A percentile compares a stretch with the other conserved stretches of the same genome.
phyloP scores from a whole-genome alignment of 2,329 filamentous ascomycete genomes.

The Cryphonectria carpinicola region DNA sequence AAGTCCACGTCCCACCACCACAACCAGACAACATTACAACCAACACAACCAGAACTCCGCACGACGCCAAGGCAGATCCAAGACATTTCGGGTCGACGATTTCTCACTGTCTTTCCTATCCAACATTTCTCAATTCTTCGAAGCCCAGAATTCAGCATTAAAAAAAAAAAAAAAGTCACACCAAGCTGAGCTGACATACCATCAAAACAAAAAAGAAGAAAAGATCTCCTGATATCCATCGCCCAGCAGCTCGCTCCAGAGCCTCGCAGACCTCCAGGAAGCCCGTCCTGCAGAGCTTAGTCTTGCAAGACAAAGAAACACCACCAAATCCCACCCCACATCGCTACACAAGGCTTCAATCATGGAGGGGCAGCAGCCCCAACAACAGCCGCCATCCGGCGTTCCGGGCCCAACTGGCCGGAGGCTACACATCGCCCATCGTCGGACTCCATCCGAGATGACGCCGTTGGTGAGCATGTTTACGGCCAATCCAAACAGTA shows the following conservation, averaged over 20 bases:
- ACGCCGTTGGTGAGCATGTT: constrained; percentile 97
- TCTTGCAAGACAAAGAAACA: neutral
- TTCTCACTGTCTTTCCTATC: constrained; percentile 26
- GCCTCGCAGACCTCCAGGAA: constrained; percentile 53
- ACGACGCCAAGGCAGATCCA: neutral
- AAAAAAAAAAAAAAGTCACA: neutral
- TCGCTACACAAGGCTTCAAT: constrained; percentile 42
- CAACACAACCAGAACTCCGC: neutral
- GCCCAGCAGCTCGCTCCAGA: constrained; percentile 34
- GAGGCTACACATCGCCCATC: constrained; percentile 94
- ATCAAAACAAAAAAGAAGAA: constrained; percentile 2
- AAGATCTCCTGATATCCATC: neutral
- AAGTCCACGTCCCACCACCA: constrained; percentile 13
- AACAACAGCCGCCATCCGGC: constrained; percentile 55
- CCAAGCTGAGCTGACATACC: neutral
- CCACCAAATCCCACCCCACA: neutral
- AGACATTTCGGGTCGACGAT: constrained; percentile 4
- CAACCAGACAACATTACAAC: constrained; percentile 21
- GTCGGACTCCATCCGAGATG: constrained; percentile 94
- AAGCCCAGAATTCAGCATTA: neutral
- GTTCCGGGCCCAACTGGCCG: constrained; percentile 79
- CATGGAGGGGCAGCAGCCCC: constrained; percentile 66
- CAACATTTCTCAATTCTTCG: constrained; percentile 10
- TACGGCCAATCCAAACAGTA: constrained; percentile 62
- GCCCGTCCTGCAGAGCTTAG: neutral